phyloP scores from a whole-genome alignment of 2,329 filamentous ascomycete species.

The Lachnellula hyalina region DNA sequence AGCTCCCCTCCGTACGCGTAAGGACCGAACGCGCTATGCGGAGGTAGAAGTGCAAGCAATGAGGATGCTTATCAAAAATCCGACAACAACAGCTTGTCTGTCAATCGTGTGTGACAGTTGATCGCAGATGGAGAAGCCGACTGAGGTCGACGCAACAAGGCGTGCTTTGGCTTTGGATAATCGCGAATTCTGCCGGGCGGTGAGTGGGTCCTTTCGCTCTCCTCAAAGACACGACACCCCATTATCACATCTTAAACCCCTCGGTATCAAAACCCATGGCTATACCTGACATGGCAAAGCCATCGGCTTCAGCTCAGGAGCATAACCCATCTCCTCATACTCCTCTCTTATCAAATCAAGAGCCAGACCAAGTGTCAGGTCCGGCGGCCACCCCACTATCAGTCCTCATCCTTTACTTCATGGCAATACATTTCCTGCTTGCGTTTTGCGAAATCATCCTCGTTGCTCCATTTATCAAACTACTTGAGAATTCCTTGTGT shows the following conservation, averaged over 20 bases:
- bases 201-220: neutral
- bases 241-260: neutral
- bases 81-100: too few relatives aligned
- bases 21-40: too few relatives aligned
- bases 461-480: slow-evolving; percentile 26
- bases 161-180: neutral
- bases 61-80: too few relatives aligned
- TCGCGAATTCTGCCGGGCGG: neutral
- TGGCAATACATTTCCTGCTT: slow-evolving; percentile 29
- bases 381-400: neutral
- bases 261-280: neutral
- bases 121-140: neutral
- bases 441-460: slow-evolving; percentile 28
- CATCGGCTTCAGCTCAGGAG: neutral
- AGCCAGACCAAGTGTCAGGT: neutral
- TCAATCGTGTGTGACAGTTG: too few relatives aligned
- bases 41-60: too few relatives aligned
- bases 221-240: neutral
- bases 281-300: neutral
- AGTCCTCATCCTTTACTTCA: slow-evolving; percentile 24
- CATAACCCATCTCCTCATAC: neutral
- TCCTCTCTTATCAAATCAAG: neutral
- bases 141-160: neutral
- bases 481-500: slow-evolving; percentile 29
- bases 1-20: too few relatives aligned